A percentile compares a stretch with the other conserved stretches of the same genome.
These are phyloP conservation scores for Ophiognomonia clavigignenti-juglandacearum DNA, from an alignment of 2,329 filamentous ascomycete genomes.

Conservation along the genomic window DNA sequence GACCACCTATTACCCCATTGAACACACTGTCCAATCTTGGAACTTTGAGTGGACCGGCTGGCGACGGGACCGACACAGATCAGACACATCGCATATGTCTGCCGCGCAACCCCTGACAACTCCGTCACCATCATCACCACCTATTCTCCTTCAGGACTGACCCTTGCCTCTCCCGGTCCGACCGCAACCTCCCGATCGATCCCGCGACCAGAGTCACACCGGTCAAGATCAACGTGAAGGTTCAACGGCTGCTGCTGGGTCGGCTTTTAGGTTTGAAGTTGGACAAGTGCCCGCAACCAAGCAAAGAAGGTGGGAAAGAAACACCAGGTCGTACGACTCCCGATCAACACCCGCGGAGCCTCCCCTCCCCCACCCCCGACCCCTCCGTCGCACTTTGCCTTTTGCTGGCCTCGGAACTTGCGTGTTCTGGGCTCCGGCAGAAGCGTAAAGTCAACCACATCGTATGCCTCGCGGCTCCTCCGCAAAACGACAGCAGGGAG, in stretches of 20 bases:
- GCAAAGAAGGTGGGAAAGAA: no score
- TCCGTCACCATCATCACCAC: constrained; percentile 12
- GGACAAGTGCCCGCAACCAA: constrained; percentile 2
- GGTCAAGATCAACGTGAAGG: neutral
- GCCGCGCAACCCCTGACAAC: constrained; percentile 9
- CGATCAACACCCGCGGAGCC: neutral
- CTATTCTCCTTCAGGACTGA: constrained; percentile 4
- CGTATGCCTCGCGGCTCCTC: constrained; percentile 59
- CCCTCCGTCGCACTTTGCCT: constrained; percentile 19
- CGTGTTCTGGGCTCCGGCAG: constrained; percentile 35
- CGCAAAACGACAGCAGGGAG: constrained; percentile 58
- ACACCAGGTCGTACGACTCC: constrained; percentile 3
- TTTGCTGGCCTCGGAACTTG: constrained; percentile 38
- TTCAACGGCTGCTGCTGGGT: constrained; percentile 13
- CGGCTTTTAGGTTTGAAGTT: constrained; percentile 14
- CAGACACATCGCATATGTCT: constrained; percentile 16
- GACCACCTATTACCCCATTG: constrained; percentile 1
- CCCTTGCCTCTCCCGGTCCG: neutral
- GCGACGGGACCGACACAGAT: constrained; percentile 15
- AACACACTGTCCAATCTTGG: neutral
- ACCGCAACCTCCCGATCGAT: neutral
- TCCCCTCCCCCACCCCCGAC: neutral
- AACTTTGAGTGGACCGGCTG: constrained; percentile 15
- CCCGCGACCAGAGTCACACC: neutral
- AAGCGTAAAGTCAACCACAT: constrained; percentile 27